Conservation (phyloP, 2,329 filamentous ascomycete genomes). For the Balansia obtecta region DNA sequence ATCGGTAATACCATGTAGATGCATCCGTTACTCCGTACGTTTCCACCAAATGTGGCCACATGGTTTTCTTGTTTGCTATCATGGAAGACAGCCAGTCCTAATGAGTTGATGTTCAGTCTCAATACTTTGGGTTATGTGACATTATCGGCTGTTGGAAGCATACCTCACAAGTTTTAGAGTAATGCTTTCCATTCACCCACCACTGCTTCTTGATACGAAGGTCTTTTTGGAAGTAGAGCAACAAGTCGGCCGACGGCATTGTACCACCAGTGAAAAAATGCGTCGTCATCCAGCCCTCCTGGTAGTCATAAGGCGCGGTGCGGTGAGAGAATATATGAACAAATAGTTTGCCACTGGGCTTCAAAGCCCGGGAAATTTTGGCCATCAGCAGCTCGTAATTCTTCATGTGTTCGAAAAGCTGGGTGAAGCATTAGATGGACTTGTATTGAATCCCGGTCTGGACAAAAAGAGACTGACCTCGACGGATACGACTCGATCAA, state of each 20-base stretch:
- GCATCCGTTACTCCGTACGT: slow-evolving; percentile 52
- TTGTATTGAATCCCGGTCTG: background rate
- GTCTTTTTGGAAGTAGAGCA: slow-evolving; percentile 55
- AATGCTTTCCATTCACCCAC: slow-evolving; percentile 59
- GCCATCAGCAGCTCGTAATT: slow-evolving; percentile 57
- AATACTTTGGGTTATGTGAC: background rate
- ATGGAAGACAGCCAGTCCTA: slow-evolving; percentile 52
- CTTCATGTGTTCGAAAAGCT: slow-evolving; percentile 69
- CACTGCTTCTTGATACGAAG: slow-evolving; percentile 49
- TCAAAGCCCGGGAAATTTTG: slow-evolving; percentile 47
- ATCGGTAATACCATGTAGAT: slow-evolving; percentile 53
- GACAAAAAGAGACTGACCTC: slow-evolving; percentile 24
- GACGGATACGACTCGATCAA: slow-evolving; percentile 55
- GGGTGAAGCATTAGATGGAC: background rate
- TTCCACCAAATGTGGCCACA: slow-evolving; percentile 52
- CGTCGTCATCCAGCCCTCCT: slow-evolving; percentile 61
- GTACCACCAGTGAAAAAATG: slow-evolving; percentile 64
- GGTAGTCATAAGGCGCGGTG: slow-evolving; percentile 56
- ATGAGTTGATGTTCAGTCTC: background rate
- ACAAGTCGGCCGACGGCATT: slow-evolving; percentile 55
- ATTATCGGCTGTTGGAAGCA: slow-evolving; percentile 11
- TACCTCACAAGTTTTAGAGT: slow-evolving; percentile 57
- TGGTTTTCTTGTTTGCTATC: slow-evolving; percentile 42
- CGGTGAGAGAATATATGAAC: slow-evolving; percentile 57
- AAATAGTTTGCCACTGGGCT: slow-evolving; percentile 53